A percentile compares a stretch with the other conserved stretches of the same genome.
These are phyloP conservation scores for Epichloe gansuensis DNA, from an alignment of 2,329 filamentous ascomycete species.

Conservation along the genomic window DNA sequence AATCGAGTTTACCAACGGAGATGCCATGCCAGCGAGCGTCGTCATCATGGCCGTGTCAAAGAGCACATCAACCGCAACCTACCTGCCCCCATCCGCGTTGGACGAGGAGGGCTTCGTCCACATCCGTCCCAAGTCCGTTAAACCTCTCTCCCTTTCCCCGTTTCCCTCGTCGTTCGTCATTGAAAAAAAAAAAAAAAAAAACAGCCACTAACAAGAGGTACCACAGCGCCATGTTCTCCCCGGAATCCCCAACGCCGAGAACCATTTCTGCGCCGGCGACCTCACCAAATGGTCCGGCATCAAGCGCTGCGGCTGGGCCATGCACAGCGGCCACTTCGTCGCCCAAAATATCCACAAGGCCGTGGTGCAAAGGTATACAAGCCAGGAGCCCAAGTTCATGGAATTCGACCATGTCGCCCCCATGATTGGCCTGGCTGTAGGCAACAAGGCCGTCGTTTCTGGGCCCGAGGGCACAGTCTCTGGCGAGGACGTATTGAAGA, in stretches of 20 bases:
- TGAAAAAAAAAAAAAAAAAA: not conserved
- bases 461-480: conserved; percentile 44
- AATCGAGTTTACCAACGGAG: conserved; percentile 48
- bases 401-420: conserved; percentile 43
- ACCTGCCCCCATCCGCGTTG: conserved; percentile 46
- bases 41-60: conserved; percentile 60
- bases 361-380: conserved; percentile 33
- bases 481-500: conserved; percentile 50
- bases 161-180: no score
- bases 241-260: conserved; percentile 40
- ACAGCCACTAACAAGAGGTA: not conserved
- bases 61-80: conserved; percentile 48
- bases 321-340: conserved; percentile 57
- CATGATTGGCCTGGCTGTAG: conserved; percentile 61
- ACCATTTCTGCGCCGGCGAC: conserved; percentile 61
- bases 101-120: conserved; percentile 54
- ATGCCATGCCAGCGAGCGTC: conserved; percentile 46
- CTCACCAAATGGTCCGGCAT: conserved; percentile 62
- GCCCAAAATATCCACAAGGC: conserved; percentile 56
- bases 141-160: not conserved
- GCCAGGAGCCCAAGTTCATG: conserved; percentile 31
- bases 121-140: conserved; percentile 40
- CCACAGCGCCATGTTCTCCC: conserved; percentile 28
- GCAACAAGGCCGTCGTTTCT: conserved; percentile 55
- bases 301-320: conserved; percentile 65